A percentile compares a stretch with the other conserved stretches of the same genome.
Conservation (phyloP, 2,329 filamentous ascomycete species). For the Dothidotthia symphoricarpi region DNA sequence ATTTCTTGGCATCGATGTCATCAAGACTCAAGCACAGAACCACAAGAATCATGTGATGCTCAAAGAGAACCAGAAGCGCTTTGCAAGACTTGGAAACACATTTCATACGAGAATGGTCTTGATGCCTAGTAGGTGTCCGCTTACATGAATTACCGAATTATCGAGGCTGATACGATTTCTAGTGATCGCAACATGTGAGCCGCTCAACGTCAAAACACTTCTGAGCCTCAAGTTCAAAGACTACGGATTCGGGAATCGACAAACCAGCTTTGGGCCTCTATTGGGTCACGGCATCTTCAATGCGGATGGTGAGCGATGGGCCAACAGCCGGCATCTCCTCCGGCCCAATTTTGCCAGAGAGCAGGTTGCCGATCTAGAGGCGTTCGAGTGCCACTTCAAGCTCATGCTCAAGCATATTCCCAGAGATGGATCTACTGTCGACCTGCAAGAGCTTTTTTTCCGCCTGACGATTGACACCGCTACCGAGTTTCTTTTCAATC, state of each 20-base stretch:
- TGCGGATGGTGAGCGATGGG: conserved; percentile 45
- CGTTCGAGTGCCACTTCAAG: conserved; percentile 61
- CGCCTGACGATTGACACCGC: conserved; percentile 52
- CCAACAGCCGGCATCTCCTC: conserved; percentile 48
- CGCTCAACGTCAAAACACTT: conserved; percentile 50
- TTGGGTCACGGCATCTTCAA: conserved; percentile 51
- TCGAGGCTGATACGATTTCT: too few species aligned
- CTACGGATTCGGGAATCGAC: conserved; percentile 43
- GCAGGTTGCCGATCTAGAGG: conserved; percentile 54
- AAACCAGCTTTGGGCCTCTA: conserved; percentile 40
- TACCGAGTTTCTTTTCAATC: conserved; percentile 51
- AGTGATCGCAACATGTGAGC: conserved; percentile 46
- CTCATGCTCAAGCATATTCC: conserved; percentile 61
- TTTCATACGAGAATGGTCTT: conserved; percentile 42
- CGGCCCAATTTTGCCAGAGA: conserved; percentile 55
- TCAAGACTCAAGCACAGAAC: conserved; percentile 44
- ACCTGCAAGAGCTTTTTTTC: conserved; percentile 48
- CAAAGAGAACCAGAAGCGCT: conserved; percentile 23
- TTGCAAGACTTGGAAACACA: conserved; percentile 37
- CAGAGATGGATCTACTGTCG: conserved; percentile 47
- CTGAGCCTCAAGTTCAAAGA: conserved; percentile 49
- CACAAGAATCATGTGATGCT: conserved; percentile 30
- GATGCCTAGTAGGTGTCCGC: conserved; percentile 10
- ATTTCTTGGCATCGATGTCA: conserved; percentile 54
- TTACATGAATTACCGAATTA: too few species aligned